Percentiles rank a stretch among this genome's conserved stretches.
These are phyloP conservation scores for Piper betle DNA, from an alignment of 164 flowering plant genomes.

Conservation along the genomic window DNA sequence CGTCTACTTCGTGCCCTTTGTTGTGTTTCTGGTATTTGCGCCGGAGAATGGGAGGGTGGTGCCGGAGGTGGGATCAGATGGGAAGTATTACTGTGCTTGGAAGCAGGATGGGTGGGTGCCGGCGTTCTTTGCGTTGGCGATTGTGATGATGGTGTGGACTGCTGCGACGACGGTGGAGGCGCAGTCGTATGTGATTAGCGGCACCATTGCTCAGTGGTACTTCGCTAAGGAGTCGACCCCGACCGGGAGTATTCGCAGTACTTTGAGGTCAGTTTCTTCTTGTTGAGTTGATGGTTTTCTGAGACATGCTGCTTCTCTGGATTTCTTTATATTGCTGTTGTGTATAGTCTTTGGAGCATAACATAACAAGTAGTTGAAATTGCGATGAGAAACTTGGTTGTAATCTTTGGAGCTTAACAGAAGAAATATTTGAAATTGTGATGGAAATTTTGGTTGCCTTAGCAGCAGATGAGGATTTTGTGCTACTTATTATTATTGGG, in stretches of 20 bases:
- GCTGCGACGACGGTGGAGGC: constrained; percentile 58
- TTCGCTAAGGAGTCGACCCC: constrained; percentile 44
- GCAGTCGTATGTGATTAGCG: constrained; percentile 12
- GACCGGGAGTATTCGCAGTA: constrained; percentile 48
- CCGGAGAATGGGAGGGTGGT: constrained; percentile 66
- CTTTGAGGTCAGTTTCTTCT: constrained; percentile 49
- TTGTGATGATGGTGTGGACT: constrained; percentile 86
- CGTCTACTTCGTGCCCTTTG: constrained; percentile 59
- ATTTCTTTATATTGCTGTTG: too few relatives aligned
- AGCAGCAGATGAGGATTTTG: too few relatives aligned
- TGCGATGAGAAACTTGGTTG: too few relatives aligned
- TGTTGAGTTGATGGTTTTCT: not conserved
- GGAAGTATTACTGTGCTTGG: constrained; percentile 63
- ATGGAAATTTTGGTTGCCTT: too few relatives aligned
- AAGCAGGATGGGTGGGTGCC: constrained; percentile 94
- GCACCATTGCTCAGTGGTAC: constrained; percentile 74
- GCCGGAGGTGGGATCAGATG: constrained; percentile 23
- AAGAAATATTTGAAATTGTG: too few relatives aligned
- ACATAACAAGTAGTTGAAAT: too few relatives aligned
- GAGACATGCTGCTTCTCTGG: too few relatives aligned
- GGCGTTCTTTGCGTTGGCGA: constrained; percentile 72
- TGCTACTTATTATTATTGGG: too few relatives aligned
- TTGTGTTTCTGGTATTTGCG: constrained; percentile 76
- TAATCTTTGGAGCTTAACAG: too few relatives aligned
- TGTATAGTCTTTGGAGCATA: too few relatives aligned